These are phyloP conservation scores for Aspergillus viridinutans DNA, from an alignment of 2,329 filamentous ascomycete species.

Conservation along the genomic window DNA sequence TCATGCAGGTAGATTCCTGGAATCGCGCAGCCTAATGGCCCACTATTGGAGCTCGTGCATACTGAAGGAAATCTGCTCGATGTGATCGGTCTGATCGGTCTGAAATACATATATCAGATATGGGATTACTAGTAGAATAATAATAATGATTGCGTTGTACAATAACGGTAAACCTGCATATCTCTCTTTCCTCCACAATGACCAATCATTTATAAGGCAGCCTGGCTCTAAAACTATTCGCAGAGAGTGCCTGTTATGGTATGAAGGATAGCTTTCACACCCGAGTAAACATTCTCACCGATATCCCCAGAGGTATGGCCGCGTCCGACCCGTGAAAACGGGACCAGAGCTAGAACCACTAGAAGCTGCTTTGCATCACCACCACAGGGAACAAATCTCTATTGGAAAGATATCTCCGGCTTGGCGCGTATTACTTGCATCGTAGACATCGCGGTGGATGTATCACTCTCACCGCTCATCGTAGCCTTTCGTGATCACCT, in stretches of 20 bases:
- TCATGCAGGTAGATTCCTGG: slow-evolving; percentile 7
- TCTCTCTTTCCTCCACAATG: background rate
- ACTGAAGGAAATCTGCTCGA: background rate
- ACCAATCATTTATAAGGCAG: no score
- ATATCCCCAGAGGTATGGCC: background rate
- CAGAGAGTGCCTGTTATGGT: background rate
- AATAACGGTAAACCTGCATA: background rate
- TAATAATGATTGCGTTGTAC: background rate
- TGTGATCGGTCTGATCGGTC: background rate
- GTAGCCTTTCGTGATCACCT: background rate
- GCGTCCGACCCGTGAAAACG: background rate
- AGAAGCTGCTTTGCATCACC: background rate
- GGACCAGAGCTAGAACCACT: background rate
- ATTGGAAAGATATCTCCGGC: slow-evolving; percentile 4
- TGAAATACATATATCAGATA: background rate
- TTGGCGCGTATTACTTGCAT: background rate
- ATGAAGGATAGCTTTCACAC: background rate
- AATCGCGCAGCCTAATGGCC: background rate
- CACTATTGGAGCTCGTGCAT: background rate
- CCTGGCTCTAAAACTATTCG: background rate
- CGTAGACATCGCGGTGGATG: background rate
- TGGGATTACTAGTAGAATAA: background rate
- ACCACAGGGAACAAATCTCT: background rate
- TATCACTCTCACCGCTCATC: slow-evolving; percentile 7
- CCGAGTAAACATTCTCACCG: background rate